Percentiles rank a stretch among this genome's conserved stretches.
Evolutionary conservation across 352 stramenopile genomes (phyloP).

Genomic region (Pythium phragmitis): DNA sequence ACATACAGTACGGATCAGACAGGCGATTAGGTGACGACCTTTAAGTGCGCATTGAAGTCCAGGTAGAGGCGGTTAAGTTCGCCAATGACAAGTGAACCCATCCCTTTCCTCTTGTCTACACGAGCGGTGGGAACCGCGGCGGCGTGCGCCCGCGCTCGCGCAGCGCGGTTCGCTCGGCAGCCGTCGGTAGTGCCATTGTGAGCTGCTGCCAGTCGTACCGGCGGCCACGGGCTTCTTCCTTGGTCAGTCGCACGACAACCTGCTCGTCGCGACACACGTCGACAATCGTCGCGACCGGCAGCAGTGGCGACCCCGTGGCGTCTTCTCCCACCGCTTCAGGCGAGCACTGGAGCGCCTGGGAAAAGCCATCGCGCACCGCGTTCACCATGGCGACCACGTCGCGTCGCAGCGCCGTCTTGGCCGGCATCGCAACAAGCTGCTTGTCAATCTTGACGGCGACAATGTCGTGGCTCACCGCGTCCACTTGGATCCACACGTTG

Average conservation of each 20-base stretch:
- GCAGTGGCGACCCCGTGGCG: constrained; percentile 5
- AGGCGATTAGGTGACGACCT: too few species aligned
- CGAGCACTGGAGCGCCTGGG: constrained; percentile 40
- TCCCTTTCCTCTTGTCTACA: neutral
- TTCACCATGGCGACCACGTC: constrained; percentile 48
- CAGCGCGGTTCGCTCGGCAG: constrained; percentile 1
- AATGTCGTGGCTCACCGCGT: constrained; percentile 46
- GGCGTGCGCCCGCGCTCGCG: constrained; percentile 6
- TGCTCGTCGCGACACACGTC: constrained; percentile 36
- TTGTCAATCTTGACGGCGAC: constrained; percentile 63
- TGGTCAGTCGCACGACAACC: constrained; percentile 45
- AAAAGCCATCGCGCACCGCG: constrained; percentile 50
- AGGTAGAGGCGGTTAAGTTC: neutral
- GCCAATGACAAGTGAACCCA: neutral
- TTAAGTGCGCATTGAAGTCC: neutral
- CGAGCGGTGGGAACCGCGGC: constrained; percentile 19
- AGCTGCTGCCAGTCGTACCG: constrained; percentile 54
- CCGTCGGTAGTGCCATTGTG: constrained; percentile 32
- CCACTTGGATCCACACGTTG: constrained; percentile 73
- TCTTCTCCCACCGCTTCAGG: constrained; percentile 14
- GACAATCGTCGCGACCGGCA: constrained; percentile 34
- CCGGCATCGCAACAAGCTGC: constrained; percentile 46
- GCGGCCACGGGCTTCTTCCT: constrained; percentile 28
- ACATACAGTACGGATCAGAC: too few species aligned
- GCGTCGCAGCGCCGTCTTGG: constrained; percentile 44